Evolutionary conservation across 129 eudicot species (phyloP), one percentile per base, ranked within the genome.

Genomic region (Flaveria robusta): DNA sequence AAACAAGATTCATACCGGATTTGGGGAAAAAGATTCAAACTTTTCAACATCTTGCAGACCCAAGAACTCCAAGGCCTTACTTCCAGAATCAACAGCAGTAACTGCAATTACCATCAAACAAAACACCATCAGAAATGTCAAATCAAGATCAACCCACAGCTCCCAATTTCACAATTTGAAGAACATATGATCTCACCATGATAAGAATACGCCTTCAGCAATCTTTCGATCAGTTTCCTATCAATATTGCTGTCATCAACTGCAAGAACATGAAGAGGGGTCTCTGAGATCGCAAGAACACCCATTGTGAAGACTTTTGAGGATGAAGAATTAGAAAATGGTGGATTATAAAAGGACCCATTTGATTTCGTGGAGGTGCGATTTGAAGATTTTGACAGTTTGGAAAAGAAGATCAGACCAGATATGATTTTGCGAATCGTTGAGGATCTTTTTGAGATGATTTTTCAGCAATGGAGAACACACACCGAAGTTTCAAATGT

Each of bases 11-110:
- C 79, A n/a, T 83, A 87, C 90, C n/a, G 81, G 88, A 27, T 65
- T 74, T 2, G 89, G 11, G 58, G 89, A 47, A 74, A 74, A 71
- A 46, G 79, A 65, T 34, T 83, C 47, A 77, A 76, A 12, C 15
- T 76, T 73, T 74, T 85, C 88, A 66, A 85, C 87, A 77, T 86
- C 84, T 24, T 77, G 78, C 59, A 90, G 71, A 7, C 96, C 96
- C 52, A 91, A 68, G 76, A 86, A 91, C 67, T 88, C 89, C 68
- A 91, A 60, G 47, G 97, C 94, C 73, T 91, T 91, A 12, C 77
- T 76, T 72, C 89, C 93, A 78, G 97, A 91, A 83, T 88, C 93
- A 59, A 91, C 91, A 69, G 83, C 90, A 79, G 97, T 91, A 76
- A 91, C 97, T 91, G 87, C 46, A 75, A 51, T 14, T 5, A 64